Evolutionary conservation across 352 stramenopile genomes (phyloP).

Genomic region (Plasmopara viticola): DNA sequence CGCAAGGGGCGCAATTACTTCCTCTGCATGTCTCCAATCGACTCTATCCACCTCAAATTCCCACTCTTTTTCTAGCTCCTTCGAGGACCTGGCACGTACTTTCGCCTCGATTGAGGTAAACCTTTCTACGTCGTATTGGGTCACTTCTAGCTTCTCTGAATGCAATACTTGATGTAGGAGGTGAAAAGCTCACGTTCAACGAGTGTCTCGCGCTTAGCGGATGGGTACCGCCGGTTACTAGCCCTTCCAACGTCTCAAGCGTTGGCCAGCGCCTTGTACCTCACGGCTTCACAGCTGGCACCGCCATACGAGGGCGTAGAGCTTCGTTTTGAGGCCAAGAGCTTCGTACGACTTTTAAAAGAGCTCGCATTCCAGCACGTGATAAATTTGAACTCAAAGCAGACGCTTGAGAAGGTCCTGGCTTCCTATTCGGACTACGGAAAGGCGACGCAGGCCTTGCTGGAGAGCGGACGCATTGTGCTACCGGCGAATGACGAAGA

Average conservation of each 20-base stretch:
- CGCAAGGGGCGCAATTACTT: conserved; percentile 1
- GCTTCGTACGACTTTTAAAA: conserved; percentile 50
- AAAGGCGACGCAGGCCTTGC: conserved; percentile 37
- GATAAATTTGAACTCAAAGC: conserved; percentile 3
- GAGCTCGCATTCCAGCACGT: conserved; percentile 24
- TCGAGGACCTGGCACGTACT: conserved; percentile 36
- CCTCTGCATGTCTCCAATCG: conserved; percentile 5
- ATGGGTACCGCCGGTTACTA: conserved; percentile 36
- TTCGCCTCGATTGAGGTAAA: conserved; percentile 51
- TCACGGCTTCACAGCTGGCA: conserved; percentile 66
- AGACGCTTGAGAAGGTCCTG: conserved; percentile 32
- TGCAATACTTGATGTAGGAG: conserved; percentile 19
- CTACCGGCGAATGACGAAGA: conserved; percentile 7
- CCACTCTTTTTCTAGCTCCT: conserved; percentile 18
- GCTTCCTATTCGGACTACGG: conserved; percentile 46
- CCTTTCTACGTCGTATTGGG: not conserved
- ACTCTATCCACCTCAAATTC: not conserved
- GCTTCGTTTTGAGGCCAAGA: conserved; percentile 62
- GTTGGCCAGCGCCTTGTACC: conserved; percentile 54
- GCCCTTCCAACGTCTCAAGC: conserved; percentile 22
- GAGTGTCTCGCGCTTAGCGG: conserved; percentile 41
- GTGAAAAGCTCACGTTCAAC: conserved; percentile 48
- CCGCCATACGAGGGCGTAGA: conserved; percentile 65
- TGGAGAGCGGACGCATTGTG: conserved; percentile 29
- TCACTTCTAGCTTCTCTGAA: not conserved